Conservation (phyloP, 495 filamentous ascomycete species). For the Aspergillus hancockii region DNA sequence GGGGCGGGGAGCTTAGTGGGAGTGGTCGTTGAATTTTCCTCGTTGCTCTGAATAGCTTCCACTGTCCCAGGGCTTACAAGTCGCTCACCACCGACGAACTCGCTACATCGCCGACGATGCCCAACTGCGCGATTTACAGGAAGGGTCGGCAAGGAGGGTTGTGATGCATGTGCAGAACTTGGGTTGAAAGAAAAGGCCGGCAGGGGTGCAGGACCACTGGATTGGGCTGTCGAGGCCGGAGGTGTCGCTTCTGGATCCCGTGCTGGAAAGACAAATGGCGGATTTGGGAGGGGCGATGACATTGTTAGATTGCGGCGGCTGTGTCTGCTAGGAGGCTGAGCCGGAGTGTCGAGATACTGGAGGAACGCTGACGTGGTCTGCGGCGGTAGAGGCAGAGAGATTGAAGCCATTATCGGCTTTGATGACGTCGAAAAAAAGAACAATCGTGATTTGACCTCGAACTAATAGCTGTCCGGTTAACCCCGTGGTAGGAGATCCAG, state of each 20-base stretch:
- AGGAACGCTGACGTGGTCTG: constrained; percentile 31
- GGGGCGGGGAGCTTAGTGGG: constrained; percentile 50
- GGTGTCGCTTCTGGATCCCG: constrained; percentile 32
- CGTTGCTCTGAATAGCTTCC: constrained; percentile 65
- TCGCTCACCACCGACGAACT: constrained; percentile 76
- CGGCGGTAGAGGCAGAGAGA: constrained; percentile 42
- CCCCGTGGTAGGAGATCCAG: constrained; percentile 29
- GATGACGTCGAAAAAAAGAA: constrained; percentile 19
- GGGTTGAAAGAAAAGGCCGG: constrained; percentile 70
- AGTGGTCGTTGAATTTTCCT: constrained; percentile 47
- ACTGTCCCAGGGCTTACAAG: constrained; percentile 56
- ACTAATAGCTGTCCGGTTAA: constrained; percentile 15
- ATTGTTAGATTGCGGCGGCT: constrained; percentile 35
- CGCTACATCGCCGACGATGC: constrained; percentile 74
- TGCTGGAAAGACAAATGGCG: constrained; percentile 70
- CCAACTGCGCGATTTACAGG: constrained; percentile 45
- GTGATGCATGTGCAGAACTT: constrained; percentile 34
- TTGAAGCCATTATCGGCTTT: constrained; percentile 40
- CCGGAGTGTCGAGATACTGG: constrained; percentile 35
- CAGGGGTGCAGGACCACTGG: constrained; percentile 43
- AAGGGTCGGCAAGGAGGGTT: constrained; percentile 31
- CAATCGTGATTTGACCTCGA: constrained; percentile 15
- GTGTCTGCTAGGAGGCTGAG: constrained; percentile 19
- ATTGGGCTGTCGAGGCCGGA: constrained; percentile 17
- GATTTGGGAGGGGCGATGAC: constrained; percentile 61